Evolutionary conservation across 306 rosid species (phyloP), one percentile per base, ranked within the genome.

Genomic region (Fragaria nilgerrensis): DNA sequence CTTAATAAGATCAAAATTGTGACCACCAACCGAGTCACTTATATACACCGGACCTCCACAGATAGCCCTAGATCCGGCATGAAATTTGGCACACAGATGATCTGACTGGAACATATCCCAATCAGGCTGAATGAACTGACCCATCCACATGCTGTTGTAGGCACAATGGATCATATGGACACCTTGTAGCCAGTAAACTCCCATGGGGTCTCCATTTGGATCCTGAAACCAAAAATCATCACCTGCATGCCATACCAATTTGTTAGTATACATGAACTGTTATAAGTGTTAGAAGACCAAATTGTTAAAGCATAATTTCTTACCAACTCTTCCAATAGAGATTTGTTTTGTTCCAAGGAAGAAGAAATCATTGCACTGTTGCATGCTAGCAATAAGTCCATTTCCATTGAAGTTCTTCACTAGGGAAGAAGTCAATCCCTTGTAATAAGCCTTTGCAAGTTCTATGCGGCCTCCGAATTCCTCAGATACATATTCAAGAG

Each of bases 71-170:
- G 98, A 91, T 70, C 93, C 97, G 11, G 94, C 98, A 69, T 91
- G 98, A 59, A 87, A 91, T 73, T 89, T 90, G 79, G 94, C 94
- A 82, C 96, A 94, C 9, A 68, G 29, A 80, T 91, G 94, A 55
- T 90, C 96, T 19, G 96, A 94, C 78, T 90, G 96, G 83, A 94
- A 94, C 98, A 94, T 94, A 76, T 94, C 97, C 97, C 98, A 94
- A 80, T 94, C 98, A 1, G 94, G 98, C 2, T 86, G 97, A 77
- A 89, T 89, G 55, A 94, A 83, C 55, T 94, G 94, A 36, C 96
- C 94, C 93, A 94, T 94, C 98, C 98, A 94, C 89, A 94, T 80
- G 84, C 96, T 94, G 80, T 94, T 94, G 73, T 90, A 94, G 74
- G 98, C 88, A 75, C 97, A 89, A 27, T 89, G 94, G 81, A 94